phyloP scores from a whole-genome alignment of 129 eudicot species.

The Solidago caesia region DNA sequence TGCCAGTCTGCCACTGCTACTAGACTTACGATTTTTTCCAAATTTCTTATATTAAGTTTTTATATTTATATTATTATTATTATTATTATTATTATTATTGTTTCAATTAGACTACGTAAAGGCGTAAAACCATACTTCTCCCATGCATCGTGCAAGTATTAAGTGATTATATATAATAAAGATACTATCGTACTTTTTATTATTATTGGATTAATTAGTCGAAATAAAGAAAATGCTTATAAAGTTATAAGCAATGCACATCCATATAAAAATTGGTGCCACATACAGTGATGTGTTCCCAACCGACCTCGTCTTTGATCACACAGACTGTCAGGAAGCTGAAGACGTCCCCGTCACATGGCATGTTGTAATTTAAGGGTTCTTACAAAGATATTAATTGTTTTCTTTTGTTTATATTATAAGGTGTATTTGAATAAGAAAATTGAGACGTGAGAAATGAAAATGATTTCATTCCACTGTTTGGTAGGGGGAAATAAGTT shows the following conservation, averaged over 20 bases:
- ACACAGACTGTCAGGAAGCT: conserved; percentile 38
- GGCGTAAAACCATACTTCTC: too few species aligned
- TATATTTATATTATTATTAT: too few species aligned
- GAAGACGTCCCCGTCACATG: conserved; percentile 33
- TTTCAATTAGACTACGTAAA: too few species aligned
- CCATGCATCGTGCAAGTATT: too few species aligned
- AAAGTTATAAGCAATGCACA: not conserved
- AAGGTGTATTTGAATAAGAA: not conserved
- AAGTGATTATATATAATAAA: too few species aligned
- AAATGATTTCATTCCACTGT: too few species aligned
- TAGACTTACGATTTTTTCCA: too few species aligned
- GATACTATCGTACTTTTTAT: not conserved
- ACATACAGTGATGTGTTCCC: conserved; percentile 32
- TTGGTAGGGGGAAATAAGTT: too few species aligned
- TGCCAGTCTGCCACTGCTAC: too few species aligned
- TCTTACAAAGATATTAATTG: conserved; percentile 19
- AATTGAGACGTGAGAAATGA: too few species aligned
- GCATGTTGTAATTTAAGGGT: conserved; percentile 31
- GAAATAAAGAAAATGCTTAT: not conserved
- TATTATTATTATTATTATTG: too few species aligned
- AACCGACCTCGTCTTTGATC: conserved; percentile 38
- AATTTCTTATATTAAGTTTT: too few species aligned
- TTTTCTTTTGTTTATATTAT: conserved; percentile 2
- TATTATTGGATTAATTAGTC: not conserved
- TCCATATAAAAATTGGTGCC: not conserved